Conservation (phyloP, 2,329 filamentous ascomycete genomes). For the Magnaporthiopsis incrustans region DNA sequence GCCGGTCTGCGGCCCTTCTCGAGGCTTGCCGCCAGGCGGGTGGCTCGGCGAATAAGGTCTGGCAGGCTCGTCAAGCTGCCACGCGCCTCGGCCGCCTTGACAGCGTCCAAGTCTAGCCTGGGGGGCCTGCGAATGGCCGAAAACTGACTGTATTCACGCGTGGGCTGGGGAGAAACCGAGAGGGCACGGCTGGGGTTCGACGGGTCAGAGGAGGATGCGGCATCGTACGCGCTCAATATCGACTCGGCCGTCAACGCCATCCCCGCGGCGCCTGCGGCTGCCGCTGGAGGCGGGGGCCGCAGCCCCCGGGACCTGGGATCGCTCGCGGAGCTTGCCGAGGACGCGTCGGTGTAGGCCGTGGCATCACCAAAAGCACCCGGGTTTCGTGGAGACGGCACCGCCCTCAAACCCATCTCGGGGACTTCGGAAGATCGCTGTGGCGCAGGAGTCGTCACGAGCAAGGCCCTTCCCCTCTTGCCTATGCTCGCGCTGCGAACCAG, state of each 20-base stretch:
- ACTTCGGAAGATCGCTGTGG: constrained; percentile 1
- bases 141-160: constrained; percentile 32
- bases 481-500: constrained; percentile 55
- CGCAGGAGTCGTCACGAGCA: constrained; percentile 38
- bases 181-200: constrained; percentile 20
- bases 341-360: constrained; percentile 38
- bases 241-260: constrained; percentile 32
- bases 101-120: constrained; percentile 71
- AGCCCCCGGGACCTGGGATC: constrained; percentile 20
- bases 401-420: constrained; percentile 18
- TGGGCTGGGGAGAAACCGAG: constrained; percentile 16
- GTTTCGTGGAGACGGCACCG: constrained; percentile 29
- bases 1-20: constrained; percentile 66
- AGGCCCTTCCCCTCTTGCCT: constrained; percentile 51
- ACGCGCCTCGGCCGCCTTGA: constrained; percentile 71
- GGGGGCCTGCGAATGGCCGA: constrained; percentile 59
- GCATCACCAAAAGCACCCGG: constrained; percentile 30
- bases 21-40: constrained; percentile 76
- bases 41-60: constrained; percentile 84
- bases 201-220: constrained; percentile 37
- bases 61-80: constrained; percentile 88
- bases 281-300: not conserved
- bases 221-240: constrained; percentile 42
- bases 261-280: constrained; percentile 12
- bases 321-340: constrained; percentile 38